Percentiles rank a stretch among this genome's conserved stretches.
Conservation (phyloP, 345 rosid genomes). For the Melaleuca alternifolia region DNA sequence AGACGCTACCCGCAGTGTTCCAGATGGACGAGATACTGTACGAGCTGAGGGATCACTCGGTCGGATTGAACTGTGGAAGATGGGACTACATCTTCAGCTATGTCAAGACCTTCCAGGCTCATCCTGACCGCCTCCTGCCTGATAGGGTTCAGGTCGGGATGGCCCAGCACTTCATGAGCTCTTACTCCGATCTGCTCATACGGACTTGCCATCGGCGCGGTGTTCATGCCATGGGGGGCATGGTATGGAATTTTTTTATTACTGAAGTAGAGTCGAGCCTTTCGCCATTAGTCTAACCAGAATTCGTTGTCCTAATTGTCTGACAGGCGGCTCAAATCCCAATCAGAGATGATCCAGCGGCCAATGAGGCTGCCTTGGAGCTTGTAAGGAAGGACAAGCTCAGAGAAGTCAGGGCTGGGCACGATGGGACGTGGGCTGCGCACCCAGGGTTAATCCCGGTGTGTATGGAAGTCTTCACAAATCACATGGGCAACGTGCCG, state of each 20-base stretch:
- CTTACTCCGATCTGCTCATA: slow-evolving; percentile 90
- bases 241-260: slow-evolving; percentile 31
- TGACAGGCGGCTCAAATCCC: slow-evolving; percentile 95
- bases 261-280: not conserved
- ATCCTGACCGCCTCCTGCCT: slow-evolving; percentile 68
- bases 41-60: slow-evolving; percentile 79
- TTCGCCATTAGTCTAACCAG: not conserved
- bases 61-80: slow-evolving; percentile 85
- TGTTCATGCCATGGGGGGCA: slow-evolving; percentile 96
- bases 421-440: slow-evolving; percentile 98
- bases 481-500: slow-evolving; percentile 52
- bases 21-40: slow-evolving; percentile 92
- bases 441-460: slow-evolving; percentile 83
- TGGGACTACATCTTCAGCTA: slow-evolving; percentile 98
- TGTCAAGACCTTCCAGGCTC: slow-evolving; percentile 86
- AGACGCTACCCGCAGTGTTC: slow-evolving; percentile 86
- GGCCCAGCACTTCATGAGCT: slow-evolving; percentile 90
- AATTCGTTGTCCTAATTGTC: not conserved
- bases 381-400: slow-evolving; percentile 82
- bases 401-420: slow-evolving; percentile 84
- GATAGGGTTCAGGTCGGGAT: slow-evolving; percentile 81
- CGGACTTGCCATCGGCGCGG: slow-evolving; percentile 78
- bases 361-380: slow-evolving; percentile 75
- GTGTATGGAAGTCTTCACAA: slow-evolving; percentile 60
- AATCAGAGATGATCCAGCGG: slow-evolving; percentile 63